Percentiles rank a stretch among this genome's conserved stretches.
phyloP scores from a whole-genome alignment of 176 grass and related monocot species.

The Hordeum marinum region DNA sequence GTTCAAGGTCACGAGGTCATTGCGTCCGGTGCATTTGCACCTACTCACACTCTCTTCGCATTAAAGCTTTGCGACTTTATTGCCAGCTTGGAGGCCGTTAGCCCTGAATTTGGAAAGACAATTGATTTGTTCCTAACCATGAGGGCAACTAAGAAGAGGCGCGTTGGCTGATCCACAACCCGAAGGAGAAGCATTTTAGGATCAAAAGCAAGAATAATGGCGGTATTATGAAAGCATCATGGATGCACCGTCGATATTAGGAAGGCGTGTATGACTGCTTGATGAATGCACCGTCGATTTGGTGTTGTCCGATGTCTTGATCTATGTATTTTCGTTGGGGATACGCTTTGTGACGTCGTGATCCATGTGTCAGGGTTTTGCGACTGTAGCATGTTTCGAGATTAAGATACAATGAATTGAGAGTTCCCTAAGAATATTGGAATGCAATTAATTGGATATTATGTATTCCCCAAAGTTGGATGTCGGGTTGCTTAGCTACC shows the following conservation, averaged over 20 bases:
- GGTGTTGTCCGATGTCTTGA: not conserved
- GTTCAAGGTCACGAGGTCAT: not conserved
- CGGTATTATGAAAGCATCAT: not conserved
- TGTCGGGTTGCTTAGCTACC: not conserved
- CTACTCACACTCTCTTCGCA: not conserved
- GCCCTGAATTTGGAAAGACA: not conserved
- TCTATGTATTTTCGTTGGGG: not conserved
- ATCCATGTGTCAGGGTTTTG: not conserved
- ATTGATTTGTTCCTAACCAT: not conserved
- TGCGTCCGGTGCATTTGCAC: not conserved
- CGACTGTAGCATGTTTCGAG: not conserved
- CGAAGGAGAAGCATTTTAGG: not conserved
- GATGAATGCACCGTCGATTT: not conserved
- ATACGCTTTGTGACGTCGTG: not conserved
- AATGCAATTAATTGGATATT: not conserved
- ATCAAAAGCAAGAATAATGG: not conserved
- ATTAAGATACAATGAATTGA: not conserved
- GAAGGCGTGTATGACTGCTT: not conserved
- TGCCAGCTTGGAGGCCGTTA: not conserved
- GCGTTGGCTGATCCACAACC: not conserved
- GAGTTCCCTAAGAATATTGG: not conserved
- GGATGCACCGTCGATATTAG: not conserved
- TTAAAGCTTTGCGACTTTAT: not conserved
- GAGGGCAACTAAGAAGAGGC: not conserved
- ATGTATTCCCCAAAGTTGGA: not conserved